Conservation (phyloP, 371 early-diverging fungal genomes). For the Mucor circinelloides region DNA sequence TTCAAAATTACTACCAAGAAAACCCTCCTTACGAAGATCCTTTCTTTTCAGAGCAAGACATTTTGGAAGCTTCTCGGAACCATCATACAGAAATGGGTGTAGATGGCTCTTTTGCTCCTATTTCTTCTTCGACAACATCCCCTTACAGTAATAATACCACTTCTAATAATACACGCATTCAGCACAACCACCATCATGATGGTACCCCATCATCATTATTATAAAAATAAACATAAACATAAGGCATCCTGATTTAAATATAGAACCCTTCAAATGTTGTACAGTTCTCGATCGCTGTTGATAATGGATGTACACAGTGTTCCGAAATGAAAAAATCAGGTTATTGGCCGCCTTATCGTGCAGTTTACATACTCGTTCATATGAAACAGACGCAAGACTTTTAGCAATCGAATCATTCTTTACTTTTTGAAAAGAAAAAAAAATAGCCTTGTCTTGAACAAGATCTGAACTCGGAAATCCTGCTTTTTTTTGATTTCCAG, state of each 20-base stretch:
- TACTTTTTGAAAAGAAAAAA: too few relatives aligned
- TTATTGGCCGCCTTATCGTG: background rate
- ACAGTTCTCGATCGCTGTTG: background rate
- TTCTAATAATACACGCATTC: background rate
- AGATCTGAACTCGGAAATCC: too few relatives aligned
- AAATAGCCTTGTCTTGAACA: too few relatives aligned
- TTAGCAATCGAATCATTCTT: background rate
- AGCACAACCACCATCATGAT: constrained; percentile 3
- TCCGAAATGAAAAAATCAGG: background rate
- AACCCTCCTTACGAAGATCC: constrained; percentile 17
- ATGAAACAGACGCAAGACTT: background rate
- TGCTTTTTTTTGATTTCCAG: background rate
- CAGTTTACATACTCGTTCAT: background rate
- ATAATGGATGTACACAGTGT: background rate
- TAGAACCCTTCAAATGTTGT: background rate
- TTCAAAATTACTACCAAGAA: background rate
- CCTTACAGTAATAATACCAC: constrained; percentile 8
- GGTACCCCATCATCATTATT: constrained; percentile 2
- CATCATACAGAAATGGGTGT: constrained; percentile 13
- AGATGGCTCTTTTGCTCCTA: constrained; percentile 20
- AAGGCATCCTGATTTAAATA: background rate
- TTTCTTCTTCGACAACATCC: background rate
- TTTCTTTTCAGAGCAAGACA: constrained; percentile 19
- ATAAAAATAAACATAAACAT: background rate
- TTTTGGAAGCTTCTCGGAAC: background rate